These are phyloP conservation scores for Lathyrus sativus DNA, from an alignment of 306 rosid genomes.

Conservation along the genomic window DNA sequence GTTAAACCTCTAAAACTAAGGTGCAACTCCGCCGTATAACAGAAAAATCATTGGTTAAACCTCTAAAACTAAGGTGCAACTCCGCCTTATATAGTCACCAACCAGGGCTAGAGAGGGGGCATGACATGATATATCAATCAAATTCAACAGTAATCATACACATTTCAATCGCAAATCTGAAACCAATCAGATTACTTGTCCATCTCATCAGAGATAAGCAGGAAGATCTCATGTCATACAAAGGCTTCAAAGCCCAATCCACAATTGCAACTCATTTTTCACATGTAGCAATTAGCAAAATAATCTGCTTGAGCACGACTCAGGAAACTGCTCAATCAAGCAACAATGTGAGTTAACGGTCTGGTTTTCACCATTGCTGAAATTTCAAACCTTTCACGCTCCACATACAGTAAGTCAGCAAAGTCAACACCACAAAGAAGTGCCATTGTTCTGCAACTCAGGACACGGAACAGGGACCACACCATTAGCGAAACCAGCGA, in stretches of 20 bases:
- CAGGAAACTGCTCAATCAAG: slow-evolving; percentile 20
- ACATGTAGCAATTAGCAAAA: not conserved
- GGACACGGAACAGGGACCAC: slow-evolving; percentile 82
- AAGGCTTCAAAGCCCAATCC: slow-evolving; percentile 31
- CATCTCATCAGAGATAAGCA: slow-evolving; percentile 19
- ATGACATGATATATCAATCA: slow-evolving; percentile 32
- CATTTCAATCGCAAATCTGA: slow-evolving; percentile 30
- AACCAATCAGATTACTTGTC: slow-evolving; percentile 18
- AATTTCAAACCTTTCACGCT: slow-evolving; percentile 18
- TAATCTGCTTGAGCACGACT: slow-evolving; percentile 29
- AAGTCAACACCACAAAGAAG: slow-evolving; percentile 53
- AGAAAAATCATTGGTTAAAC: slow-evolving; percentile 10
- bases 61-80: slow-evolving; percentile 34
- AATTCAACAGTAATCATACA: slow-evolving; percentile 22
- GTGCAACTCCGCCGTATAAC: not conserved
- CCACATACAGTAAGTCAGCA: slow-evolving; percentile 25
- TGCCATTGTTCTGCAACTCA: slow-evolving; percentile 50
- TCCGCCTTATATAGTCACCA: slow-evolving; percentile 21
- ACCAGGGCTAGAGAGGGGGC: slow-evolving; percentile 10
- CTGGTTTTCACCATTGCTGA: not conserved
- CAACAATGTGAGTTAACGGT: slow-evolving; percentile 1
- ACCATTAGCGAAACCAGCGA: slow-evolving; percentile 64
- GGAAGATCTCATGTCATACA: not conserved
- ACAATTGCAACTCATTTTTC: slow-evolving; percentile 26
- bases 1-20: slow-evolving; percentile 15